Evolutionary conservation across 371 early-diverging fungal genomes (phyloP), one percentile per base, ranked within the genome.

Genomic region (Coemansia sp.): DNA sequence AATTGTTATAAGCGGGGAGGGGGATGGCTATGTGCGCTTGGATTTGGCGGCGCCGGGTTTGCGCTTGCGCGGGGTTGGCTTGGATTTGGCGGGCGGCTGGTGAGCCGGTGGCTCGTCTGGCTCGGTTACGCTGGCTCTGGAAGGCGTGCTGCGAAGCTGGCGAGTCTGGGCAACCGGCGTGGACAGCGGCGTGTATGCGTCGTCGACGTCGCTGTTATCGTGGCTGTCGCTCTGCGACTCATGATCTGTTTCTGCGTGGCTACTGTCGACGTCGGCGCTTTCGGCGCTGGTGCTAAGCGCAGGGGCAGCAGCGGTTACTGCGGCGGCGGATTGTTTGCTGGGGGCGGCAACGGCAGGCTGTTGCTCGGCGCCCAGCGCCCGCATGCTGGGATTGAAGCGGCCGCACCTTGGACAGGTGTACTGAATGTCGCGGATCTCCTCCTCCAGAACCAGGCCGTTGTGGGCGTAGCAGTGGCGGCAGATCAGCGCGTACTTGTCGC

Each of bases 401-500:
- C 68, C 70, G 62, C 79, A 79, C 57, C 69, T 72, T 6, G 79
- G 79, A 16, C 79, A 79, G 2, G 52, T 45, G 48, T 79, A 77
- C 57, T 77, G 74, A 34, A 75, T 78, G 30, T 67, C 59, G 47
- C 70, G 57, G 56, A 79, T 67, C 40, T 94, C 93, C 26, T 90
- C 85, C n/a, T 93, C 90, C 55, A 90, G 81, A 8, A 89, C 92
- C 32, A 98, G 81, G 0, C 98, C 98, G 76, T 96, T 96, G 78
- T 96, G 96, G 8, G 86, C 82, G 68, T 83, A 91, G 80, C 98
- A 98, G 40, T 85, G 83, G 40, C 85, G 83, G 74, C 98, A 98
- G 34, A 98, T 90, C 39, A 98, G 81, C 11, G 98, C 98, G 75
- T 93, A 95, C 70, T 90, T 90, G 60, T 85, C 87, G 26, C 88